These are phyloP conservation scores for Lolium rigidum DNA, from an alignment of 176 grass and related monocot genomes.

Conservation along the genomic window DNA sequence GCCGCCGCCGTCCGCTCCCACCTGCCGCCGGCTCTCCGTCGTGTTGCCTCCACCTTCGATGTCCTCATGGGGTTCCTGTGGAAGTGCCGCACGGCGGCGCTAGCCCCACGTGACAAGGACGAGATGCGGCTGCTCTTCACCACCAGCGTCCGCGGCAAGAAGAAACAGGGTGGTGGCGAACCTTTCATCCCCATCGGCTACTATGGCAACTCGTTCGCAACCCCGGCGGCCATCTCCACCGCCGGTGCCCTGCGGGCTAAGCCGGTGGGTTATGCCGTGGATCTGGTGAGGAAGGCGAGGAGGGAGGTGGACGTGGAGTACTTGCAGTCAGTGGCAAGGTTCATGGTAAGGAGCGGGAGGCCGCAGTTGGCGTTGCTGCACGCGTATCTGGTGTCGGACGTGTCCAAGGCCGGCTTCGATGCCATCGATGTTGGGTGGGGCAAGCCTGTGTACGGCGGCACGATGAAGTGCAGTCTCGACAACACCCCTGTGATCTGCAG, in stretches of 20 bases:
- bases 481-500: constrained; percentile 64
- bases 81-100: constrained; percentile 67
- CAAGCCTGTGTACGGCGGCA: constrained; percentile 59
- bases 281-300: constrained; percentile 66
- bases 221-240: constrained; percentile 54
- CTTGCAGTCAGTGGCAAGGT: constrained; percentile 57
- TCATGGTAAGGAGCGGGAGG: constrained; percentile 58
- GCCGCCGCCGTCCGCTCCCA: too few relatives aligned
- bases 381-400: constrained; percentile 62
- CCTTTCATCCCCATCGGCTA: constrained; percentile 52
- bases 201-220: constrained; percentile 80
- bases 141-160: constrained; percentile 55
- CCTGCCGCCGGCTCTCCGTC: constrained; percentile 5
- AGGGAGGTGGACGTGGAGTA: constrained; percentile 61
- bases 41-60: constrained; percentile 68
- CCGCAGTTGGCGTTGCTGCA: constrained; percentile 73
- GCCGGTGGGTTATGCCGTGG: constrained; percentile 1
- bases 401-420: constrained; percentile 54
- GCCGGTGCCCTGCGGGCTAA: constrained; percentile 48
- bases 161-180: constrained; percentile 3
- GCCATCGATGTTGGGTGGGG: constrained; percentile 87
- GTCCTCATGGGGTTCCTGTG: constrained; percentile 71
- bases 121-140: constrained; percentile 21
- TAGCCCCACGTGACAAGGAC: constrained; percentile 55
- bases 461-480: constrained; percentile 57